Percentiles rank a stretch among this genome's conserved stretches.
Evolutionary conservation across 192 early-diverging fungal genomes (phyloP).

Genomic region (Lunasporangiospora selenospora): DNA sequence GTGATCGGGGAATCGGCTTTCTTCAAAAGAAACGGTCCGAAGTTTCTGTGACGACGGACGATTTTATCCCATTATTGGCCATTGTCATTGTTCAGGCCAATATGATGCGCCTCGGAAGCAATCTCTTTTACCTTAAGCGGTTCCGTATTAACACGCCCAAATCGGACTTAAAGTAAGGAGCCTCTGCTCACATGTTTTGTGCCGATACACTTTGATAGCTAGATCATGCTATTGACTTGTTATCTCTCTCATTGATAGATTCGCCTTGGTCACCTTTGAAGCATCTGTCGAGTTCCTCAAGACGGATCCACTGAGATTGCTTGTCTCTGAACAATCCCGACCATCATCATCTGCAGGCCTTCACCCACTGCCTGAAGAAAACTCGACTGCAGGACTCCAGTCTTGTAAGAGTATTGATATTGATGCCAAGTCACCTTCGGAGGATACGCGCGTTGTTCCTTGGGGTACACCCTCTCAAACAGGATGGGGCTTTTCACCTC

Average conservation of each 20-base stretch:
- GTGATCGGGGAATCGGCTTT: constrained; percentile 25
- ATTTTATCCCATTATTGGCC: constrained; percentile 61
- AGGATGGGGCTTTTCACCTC: constrained; percentile 47
- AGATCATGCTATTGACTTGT: not conserved
- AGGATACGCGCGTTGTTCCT: constrained; percentile 17
- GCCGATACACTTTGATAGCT: not conserved
- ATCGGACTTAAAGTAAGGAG: constrained; percentile 50
- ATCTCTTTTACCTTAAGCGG: constrained; percentile 56
- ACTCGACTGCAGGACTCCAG: too few relatives aligned
- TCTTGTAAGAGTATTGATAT: constrained; percentile 13
- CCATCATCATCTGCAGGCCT: constrained; percentile 14
- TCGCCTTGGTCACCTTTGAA: constrained; percentile 58
- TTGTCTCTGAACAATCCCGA: constrained; percentile 14
- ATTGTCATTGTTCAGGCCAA: constrained; percentile 54
- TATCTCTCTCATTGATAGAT: constrained; percentile 25
- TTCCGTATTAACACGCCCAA: constrained; percentile 56
- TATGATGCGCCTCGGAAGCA: constrained; percentile 50
- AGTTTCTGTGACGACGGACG: constrained; percentile 59
- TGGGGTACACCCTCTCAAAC: constrained; percentile 46
- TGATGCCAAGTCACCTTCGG: constrained; percentile 4
- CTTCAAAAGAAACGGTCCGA: constrained; percentile 34
- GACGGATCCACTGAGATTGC: constrained; percentile 52
- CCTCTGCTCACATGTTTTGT: not conserved
- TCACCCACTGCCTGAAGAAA: too few relatives aligned
- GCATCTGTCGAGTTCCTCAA: constrained; percentile 58